Conservation (phyloP, 768 basidiomycete genomes). For the Kwoniella dendrophila region DNA sequence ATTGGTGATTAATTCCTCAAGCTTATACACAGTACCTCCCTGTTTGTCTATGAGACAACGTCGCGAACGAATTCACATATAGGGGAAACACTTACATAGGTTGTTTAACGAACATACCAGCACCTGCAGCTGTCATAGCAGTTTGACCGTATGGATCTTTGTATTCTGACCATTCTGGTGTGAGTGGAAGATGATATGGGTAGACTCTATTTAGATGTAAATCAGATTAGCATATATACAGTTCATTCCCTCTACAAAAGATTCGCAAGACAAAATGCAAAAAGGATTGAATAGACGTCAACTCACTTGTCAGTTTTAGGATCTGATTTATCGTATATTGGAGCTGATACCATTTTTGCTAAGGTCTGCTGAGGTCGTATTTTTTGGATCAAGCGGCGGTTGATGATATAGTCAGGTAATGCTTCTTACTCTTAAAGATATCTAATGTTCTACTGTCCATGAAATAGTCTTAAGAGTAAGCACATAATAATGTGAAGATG, state of each 20-base stretch:
- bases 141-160: conserved; percentile 36
- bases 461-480: no score
- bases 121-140: conserved; percentile 47
- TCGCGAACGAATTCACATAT: no score
- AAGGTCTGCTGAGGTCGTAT: neutral
- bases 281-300: neutral
- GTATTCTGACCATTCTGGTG: conserved; percentile 43
- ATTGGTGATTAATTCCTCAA: neutral
- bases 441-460: no score
- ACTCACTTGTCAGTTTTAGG: conserved; percentile 41
- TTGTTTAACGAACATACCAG: conserved; percentile 51
- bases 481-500: no score
- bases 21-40: no score
- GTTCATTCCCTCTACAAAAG: neutral
- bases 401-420: neutral
- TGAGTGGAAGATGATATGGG: conserved; percentile 39
- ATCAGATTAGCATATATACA: neutral
- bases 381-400: neutral
- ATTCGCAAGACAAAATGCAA: neutral
- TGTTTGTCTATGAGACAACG: no score
- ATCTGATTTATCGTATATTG: conserved; percentile 47
- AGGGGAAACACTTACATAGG: conserved; percentile 38
- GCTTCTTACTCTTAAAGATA: no score
- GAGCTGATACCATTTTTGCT: conserved; percentile 39
- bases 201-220: conserved; percentile 25